Base-by-base conservation (phyloP, 345 rosid genomes). In the Syzygium aqueum region DNA sequence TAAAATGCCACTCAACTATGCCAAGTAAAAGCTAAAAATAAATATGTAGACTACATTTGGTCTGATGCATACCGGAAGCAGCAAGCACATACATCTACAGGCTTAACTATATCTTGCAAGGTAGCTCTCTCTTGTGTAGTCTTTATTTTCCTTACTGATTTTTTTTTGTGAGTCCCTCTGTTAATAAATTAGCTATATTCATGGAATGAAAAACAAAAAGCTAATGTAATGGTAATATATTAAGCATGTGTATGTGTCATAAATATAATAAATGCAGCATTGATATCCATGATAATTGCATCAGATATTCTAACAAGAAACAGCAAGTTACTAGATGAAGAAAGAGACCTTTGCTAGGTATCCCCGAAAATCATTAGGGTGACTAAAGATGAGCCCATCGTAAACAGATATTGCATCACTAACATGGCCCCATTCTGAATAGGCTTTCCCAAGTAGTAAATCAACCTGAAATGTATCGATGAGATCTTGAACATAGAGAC, bases 391-490 rank as follows among this genome's bases (percentile, higher is more conserved):
- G 77, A 97, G 93, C 90, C 90, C 92, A 89, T 97, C 95, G 88
- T 96, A 97, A 87, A 97, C 96, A 88, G 98, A 92, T 56, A 94
- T 92, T 53, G 98, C 98, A 93, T 97, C 99, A 87, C 97, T 95
- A 86, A 96, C 87, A 89, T 94, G 97, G 57, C 98, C 97, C 96
- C 98, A 95, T 77, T 94, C 97, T 88, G 98, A 97, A 89, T 96
- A 97, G 50, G 98, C 99, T 93, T 97, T 97, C 82, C 99, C 99
- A 56, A 97, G 95, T 87, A 97, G 98, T 73, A 97, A 91, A 87
- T 95, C 97, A 67, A 97, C 94, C 99, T 96, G 91, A 86, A 86
- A 91, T 85, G 28, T 40, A 84, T 53, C 11, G 27, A 63, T 1
- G 7, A 53, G 25, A 43, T 50, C 37, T 46, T 86, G 37, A 86